Evolutionary conservation across 495 filamentous ascomycete genomes (phyloP), one percentile per base, ranked within the genome.

Genomic region (Aspergillus avenaceus): DNA sequence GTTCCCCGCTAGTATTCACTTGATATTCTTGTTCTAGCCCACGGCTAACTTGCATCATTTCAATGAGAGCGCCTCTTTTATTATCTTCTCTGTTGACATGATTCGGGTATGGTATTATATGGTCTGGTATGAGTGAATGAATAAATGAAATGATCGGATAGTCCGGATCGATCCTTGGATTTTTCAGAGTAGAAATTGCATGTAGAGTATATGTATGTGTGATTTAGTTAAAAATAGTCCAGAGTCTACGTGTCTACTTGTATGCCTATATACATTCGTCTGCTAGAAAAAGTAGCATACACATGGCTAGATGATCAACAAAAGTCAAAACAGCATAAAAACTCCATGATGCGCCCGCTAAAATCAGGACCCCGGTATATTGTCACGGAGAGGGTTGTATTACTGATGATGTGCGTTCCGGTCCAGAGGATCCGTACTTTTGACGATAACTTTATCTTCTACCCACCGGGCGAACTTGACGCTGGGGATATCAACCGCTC

Each of bases 401-500:
- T 14, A 36, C 22, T 41, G 23, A 31, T 32, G 16, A 47, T 25
- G 47, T 13, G 14, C 8, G 36, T 41, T 41, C 18, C 37, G 7
- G 23, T n/a, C 34, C 6, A 31, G 37, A 21, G 52, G 41, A 6
- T 23, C 55, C 2, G 51, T 23, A 7, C 52, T 49, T 26, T 67
- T 66, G 2, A 60, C 48, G 21, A 70, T 55, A 6, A 74, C 47
- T 14, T 61, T 65, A 6, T 53, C 65, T 60, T 84, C 80, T 11
- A 84, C 45, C 65, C 68, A 79, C 45, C 75, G 71, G 13, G 79
- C 77, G 47, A 84, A 68, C 41, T 65, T 73, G 4, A 84, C 80
- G 37, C 81, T 75, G 9, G 74, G 78, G n/a, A 71, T 69, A 53
- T 85, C 83, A 8, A 85, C 75, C 3, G 61, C 65, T 1, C 79